Evolutionary conservation across 2,329 filamentous ascomycete species (phyloP), one percentile per base, ranked within the genome.

Genomic region (Alternaria sp.): DNA sequence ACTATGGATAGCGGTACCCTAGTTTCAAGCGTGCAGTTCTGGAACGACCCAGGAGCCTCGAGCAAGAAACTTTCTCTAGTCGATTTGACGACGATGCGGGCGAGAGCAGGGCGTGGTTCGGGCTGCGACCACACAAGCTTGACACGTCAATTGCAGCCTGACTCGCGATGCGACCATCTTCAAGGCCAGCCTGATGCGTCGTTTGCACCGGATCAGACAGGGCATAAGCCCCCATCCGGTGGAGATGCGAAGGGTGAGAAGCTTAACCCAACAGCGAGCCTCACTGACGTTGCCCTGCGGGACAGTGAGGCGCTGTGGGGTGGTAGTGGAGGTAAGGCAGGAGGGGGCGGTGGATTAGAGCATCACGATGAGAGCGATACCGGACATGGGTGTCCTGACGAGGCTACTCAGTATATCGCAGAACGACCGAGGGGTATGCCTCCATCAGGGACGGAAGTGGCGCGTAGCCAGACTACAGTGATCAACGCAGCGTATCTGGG

Each of bases 401-500:
- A 69, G 65, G 67, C 69, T 63, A 51, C 54, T n/a, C 54, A 42
- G 54, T 28, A 36, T 36, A 8, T 18, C 22, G 46, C 20, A 11
- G n/a, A 38, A 44, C n/a, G 32, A 54, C 32, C 28, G 57, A 51
- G 24, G 52, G 57, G 39, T 51, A 49, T 38, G 46, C 38, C 41
- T 51, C 39, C n/a, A 39, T 61, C 54, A 32, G 63, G 66, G 47
- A 67, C 34, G 51, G 62, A 67, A 82, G 46, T 83, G 32, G 55
- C 46, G 46, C 53, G 87, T 67, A 81, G 74, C 61, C 90, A 94
- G 80, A 95, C 91, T 1, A 94, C 89, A 73, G 81, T 96, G 54
- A 85, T 95, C 67, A 96, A 96, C 79, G 91, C 91, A 28, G 88
- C 92, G 20, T 88, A 94, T 63, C 86, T 91, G 83, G 88, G 87